These are phyloP conservation scores for Solanum ossicruentum DNA, from an alignment of 257 asterid genomes.

Conservation along the genomic window DNA sequence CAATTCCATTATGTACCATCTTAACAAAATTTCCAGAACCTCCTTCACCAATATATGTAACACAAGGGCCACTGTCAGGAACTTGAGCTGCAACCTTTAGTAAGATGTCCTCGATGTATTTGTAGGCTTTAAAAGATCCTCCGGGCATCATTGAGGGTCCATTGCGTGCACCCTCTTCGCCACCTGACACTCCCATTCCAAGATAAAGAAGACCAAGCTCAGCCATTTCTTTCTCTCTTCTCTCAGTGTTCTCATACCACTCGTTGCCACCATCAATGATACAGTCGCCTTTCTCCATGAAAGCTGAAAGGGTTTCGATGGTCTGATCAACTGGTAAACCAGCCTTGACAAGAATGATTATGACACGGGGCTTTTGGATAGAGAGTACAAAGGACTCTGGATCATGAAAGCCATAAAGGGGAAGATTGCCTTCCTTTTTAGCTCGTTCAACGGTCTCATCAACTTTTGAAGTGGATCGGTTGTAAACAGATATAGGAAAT, in stretches of 20 bases:
- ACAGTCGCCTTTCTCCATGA: conserved; percentile 93
- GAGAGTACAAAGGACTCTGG: conserved; percentile 79
- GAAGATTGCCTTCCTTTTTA: conserved; percentile 75
- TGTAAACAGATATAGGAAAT: conserved; percentile 91
- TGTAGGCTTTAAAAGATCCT: conserved; percentile 75
- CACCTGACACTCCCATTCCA: conserved; percentile 99
- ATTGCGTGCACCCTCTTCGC: conserved; percentile 90
- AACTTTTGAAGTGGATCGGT: conserved; percentile 87
- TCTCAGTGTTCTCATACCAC: conserved; percentile 98
- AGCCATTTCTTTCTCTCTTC: conserved; percentile 72
- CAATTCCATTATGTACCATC: conserved; percentile 93
- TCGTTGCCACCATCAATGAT: conserved; percentile 95
- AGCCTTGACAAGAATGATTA: conserved; percentile 93
- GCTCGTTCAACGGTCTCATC: conserved; percentile 94
- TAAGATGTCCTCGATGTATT: conserved; percentile 68
- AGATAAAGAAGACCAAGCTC: conserved; percentile 68
- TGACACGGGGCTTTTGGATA: conserved; percentile 88
- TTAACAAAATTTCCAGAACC: conserved; percentile 91
- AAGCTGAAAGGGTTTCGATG: conserved; percentile 74
- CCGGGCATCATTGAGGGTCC: conserved; percentile 99
- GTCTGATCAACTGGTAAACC: conserved; percentile 95
- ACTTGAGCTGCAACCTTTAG: conserved; percentile 94
- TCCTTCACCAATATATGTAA: conserved; percentile 79
- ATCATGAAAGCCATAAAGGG: conserved; percentile 71
- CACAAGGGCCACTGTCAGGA: conserved; percentile 94